Conservation (phyloP, 495 filamentous ascomycete species). For the Podospora conica region DNA sequence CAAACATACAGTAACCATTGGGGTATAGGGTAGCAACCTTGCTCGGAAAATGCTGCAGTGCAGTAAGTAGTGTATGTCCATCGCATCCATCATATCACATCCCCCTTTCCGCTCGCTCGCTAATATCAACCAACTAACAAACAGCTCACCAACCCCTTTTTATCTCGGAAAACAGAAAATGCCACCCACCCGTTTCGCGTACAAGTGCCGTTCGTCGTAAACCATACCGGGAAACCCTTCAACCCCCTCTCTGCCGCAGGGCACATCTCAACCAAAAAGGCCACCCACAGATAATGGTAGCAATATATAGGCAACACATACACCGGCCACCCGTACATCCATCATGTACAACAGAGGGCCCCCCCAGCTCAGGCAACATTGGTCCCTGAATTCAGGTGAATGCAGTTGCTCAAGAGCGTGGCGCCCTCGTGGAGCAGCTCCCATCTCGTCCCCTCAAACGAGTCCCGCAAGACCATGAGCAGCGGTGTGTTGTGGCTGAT, state of each 20-base stretch:
- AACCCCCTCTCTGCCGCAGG: background rate
- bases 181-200: background rate
- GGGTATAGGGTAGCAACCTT: background rate
- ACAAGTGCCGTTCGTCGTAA: background rate
- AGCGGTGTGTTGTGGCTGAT: conserved; percentile 80
- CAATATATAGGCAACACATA: background rate
- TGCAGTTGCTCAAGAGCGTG: conserved; percentile 72
- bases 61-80: background rate
- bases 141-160: background rate
- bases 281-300: conserved; percentile 1
- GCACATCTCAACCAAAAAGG: background rate
- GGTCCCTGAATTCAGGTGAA: conserved; percentile 45
- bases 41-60: background rate
- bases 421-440: conserved; percentile 85
- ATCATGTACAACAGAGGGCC: background rate
- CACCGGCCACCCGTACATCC: background rate
- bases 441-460: conserved; percentile 80
- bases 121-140: background rate
- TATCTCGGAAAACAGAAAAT: background rate
- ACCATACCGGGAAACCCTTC: background rate
- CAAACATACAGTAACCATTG: background rate
- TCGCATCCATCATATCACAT: background rate
- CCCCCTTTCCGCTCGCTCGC: background rate
- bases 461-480: conserved; percentile 73
- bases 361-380: background rate